Evolutionary conservation across 179 eudicot species (phyloP).

Genomic region (Silene noctiflora): DNA sequence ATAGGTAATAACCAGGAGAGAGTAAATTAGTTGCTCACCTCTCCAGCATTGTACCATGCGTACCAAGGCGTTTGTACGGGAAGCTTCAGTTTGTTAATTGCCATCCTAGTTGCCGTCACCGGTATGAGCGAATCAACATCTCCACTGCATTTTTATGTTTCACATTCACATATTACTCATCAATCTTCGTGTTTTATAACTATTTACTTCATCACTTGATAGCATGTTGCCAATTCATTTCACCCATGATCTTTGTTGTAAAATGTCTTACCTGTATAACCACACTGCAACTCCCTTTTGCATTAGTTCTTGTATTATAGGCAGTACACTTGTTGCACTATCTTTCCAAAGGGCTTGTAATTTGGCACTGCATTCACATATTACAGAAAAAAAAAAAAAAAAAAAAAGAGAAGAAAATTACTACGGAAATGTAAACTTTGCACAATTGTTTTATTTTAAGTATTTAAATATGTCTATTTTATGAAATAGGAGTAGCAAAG

Average conservation of each 20-base stretch:
- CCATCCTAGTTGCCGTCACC: slow-evolving; percentile 14
- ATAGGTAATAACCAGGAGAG: background rate
- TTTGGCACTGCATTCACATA: slow-evolving; percentile 10
- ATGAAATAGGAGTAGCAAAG: no score
- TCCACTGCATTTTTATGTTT: slow-evolving; percentile 15
- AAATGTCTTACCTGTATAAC: slow-evolving; percentile 35
- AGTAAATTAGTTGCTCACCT: background rate
- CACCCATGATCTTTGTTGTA: background rate
- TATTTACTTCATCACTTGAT: background rate
- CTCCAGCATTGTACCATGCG: slow-evolving; percentile 19
- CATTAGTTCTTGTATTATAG: slow-evolving; percentile 31
- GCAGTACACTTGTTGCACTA: slow-evolving; percentile 28
- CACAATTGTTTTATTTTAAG: background rate
- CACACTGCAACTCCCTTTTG: slow-evolving; percentile 33
- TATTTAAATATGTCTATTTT: no score
- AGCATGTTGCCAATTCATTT: background rate
- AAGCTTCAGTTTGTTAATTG: slow-evolving; percentile 14
- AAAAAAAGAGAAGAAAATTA: no score
- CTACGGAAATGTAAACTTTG: background rate
- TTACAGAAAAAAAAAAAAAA: no score
- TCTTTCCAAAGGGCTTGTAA: slow-evolving; percentile 25
- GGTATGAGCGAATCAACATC: slow-evolving; percentile 20
- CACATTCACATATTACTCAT: background rate
- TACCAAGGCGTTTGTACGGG: slow-evolving; percentile 14
- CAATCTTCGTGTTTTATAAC: background rate